These are phyloP conservation scores for Coniferiporia sulphurascens DNA, from an alignment of 1,284 basidiomycete species.

Conservation along the genomic window DNA sequence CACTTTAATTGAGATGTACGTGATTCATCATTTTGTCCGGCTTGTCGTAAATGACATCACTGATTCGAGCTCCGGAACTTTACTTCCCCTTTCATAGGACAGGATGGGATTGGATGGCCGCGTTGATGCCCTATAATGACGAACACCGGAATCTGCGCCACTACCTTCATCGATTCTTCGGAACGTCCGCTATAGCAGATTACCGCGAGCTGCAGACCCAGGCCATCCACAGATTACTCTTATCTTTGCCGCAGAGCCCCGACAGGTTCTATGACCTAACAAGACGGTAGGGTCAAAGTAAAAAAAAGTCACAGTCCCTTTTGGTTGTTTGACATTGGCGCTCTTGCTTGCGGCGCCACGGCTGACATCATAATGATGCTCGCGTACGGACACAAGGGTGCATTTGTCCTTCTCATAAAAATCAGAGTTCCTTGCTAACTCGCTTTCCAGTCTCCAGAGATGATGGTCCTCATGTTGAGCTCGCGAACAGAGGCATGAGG, in stretches of 20 bases:
- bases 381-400: constrained; percentile 7
- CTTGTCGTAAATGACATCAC: not conserved
- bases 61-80: not conserved
- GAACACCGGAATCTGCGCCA: constrained; percentile 3
- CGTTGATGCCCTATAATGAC: constrained; percentile 9
- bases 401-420: no score
- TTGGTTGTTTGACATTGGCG: not conserved
- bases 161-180: constrained; percentile 8
- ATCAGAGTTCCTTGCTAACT: not conserved
- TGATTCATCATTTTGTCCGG: not conserved
- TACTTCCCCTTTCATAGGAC: not conserved
- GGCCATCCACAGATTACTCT: not conserved
- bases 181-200: constrained; percentile 1
- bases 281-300: not conserved
- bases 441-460: not conserved
- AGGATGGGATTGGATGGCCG: constrained; percentile 5
- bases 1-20: constrained; percentile 11
- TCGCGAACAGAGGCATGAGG: constrained; percentile 13
- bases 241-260: not conserved
- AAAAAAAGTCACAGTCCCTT: not conserved
- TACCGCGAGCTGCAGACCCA: not conserved
- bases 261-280: not conserved
- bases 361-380: constrained; percentile 7
- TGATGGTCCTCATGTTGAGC: constrained; percentile 17
- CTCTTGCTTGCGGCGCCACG: not conserved